Evolutionary conservation across 1,284 basidiomycete genomes (phyloP).

Genomic region (Austroboletus olivaceoglutinosus): DNA sequence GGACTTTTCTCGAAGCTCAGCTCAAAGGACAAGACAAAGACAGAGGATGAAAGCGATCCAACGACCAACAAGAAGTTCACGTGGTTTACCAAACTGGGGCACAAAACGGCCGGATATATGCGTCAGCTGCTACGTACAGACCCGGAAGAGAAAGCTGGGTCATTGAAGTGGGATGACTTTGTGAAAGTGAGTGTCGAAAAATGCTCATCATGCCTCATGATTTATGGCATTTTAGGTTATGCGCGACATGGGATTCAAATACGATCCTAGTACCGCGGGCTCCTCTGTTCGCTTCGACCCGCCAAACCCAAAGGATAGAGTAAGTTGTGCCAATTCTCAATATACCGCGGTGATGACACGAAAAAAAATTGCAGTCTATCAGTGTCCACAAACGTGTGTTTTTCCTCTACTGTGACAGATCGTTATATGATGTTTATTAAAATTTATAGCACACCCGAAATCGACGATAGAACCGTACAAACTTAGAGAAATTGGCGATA

Average conservation of each 20-base stretch:
- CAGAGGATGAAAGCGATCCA: slow-evolving; percentile 35
- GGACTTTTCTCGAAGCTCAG: slow-evolving; percentile 52
- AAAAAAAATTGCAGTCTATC: slow-evolving; percentile 49
- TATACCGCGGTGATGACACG: slow-evolving; percentile 4
- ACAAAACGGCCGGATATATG: slow-evolving; percentile 59
- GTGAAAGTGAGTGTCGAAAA: slow-evolving; percentile 42
- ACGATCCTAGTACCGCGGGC: slow-evolving; percentile 71
- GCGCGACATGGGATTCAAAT: slow-evolving; percentile 72
- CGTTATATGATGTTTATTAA: slow-evolving; percentile 1
- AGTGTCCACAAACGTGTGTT: slow-evolving; percentile 72
- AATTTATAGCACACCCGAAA: slow-evolving; percentile 64
- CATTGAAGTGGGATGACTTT: slow-evolving; percentile 75
- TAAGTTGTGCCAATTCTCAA: slow-evolving; percentile 32
- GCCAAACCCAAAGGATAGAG: slow-evolving; percentile 54
- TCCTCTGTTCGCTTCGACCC: slow-evolving; percentile 81
- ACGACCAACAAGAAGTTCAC: slow-evolving; percentile 44
- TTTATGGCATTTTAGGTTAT: slow-evolving; percentile 50
- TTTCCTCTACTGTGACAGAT: slow-evolving; percentile 1
- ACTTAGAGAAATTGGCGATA: slow-evolving; percentile 56
- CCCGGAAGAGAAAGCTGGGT: slow-evolving; percentile 55
- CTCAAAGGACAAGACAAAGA: slow-evolving; percentile 37
- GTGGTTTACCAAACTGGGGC: slow-evolving; percentile 56
- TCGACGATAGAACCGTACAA: slow-evolving; percentile 53
- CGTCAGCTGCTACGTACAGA: slow-evolving; percentile 60
- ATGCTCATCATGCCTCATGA: background rate